Conservation (phyloP, 75 land plant genomes). For the Sequoiadendron giganteum region DNA sequence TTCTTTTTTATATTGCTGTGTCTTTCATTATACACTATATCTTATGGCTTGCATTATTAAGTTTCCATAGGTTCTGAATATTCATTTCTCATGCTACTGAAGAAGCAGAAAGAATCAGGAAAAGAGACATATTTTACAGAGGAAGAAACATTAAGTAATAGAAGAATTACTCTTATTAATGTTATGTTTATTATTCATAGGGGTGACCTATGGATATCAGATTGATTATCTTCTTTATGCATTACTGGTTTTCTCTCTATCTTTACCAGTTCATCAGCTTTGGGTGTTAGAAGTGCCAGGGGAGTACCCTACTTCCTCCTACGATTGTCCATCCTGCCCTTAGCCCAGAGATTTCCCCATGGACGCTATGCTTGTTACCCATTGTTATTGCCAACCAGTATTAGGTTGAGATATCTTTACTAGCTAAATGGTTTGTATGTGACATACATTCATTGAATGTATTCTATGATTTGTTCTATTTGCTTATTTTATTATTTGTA, state of each 20-base stretch:
- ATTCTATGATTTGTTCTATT: neutral
- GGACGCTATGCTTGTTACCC: neutral
- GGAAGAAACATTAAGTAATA: neutral
- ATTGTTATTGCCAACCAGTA: neutral
- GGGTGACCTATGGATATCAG: neutral
- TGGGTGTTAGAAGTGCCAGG: neutral
- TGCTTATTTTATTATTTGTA: neutral
- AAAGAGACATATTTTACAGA: neutral
- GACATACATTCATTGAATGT: neutral
- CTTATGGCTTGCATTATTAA: neutral
- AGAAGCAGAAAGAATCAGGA: neutral
- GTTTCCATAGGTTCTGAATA: neutral
- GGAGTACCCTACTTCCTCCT: neutral
- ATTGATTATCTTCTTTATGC: neutral
- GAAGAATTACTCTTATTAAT: neutral
- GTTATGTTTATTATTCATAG: neutral
- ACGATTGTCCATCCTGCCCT: neutral
- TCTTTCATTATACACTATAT: neutral
- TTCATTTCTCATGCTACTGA: neutral
- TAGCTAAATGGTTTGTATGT: neutral
- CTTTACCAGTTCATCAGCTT: neutral
- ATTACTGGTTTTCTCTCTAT: neutral
- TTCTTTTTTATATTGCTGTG: neutral
- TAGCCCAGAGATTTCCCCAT: neutral
- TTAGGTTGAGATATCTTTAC: neutral